Conservation (phyloP, 495 filamentous ascomycete species). For the Tuber melanosporum region DNA sequence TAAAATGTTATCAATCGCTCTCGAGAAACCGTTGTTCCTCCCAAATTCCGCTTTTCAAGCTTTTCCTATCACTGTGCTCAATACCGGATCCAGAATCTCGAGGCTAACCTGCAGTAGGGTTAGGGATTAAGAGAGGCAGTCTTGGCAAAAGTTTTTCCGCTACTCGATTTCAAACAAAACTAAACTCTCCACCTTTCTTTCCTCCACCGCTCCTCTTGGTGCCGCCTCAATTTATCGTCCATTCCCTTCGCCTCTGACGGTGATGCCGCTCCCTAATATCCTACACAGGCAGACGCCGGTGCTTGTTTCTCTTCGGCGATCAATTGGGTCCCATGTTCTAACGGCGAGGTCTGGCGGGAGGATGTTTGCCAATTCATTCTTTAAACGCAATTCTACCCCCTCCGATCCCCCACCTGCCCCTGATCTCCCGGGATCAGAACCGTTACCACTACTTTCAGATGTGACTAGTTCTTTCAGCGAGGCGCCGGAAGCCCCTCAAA, state of each 20-base stretch:
- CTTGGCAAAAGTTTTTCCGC: background rate
- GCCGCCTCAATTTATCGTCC: background rate
- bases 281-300: slow-evolving; percentile 20
- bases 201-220: background rate
- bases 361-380: slow-evolving; percentile 11
- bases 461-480: background rate
- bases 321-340: slow-evolving; percentile 18
- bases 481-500: background rate
- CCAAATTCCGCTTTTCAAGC: background rate
- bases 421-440: background rate
- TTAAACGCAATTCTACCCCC: background rate
- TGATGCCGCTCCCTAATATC: slow-evolving; percentile 27
- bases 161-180: slow-evolving; percentile 7
- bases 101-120: background rate
- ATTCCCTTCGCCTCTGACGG: slow-evolving; percentile 6
- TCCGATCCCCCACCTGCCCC: background rate
- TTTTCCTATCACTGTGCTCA: background rate
- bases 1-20: background rate
- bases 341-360: slow-evolving; percentile 7
- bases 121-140: background rate
- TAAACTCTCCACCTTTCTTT: slow-evolving; percentile 15
- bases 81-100: background rate
- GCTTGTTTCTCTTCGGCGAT: slow-evolving; percentile 18
- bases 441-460: background rate
- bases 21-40: background rate